These are phyloP conservation scores for Mycoemilia scoparia DNA, from an alignment of 192 early-diverging fungal species.

Conservation along the genomic window DNA sequence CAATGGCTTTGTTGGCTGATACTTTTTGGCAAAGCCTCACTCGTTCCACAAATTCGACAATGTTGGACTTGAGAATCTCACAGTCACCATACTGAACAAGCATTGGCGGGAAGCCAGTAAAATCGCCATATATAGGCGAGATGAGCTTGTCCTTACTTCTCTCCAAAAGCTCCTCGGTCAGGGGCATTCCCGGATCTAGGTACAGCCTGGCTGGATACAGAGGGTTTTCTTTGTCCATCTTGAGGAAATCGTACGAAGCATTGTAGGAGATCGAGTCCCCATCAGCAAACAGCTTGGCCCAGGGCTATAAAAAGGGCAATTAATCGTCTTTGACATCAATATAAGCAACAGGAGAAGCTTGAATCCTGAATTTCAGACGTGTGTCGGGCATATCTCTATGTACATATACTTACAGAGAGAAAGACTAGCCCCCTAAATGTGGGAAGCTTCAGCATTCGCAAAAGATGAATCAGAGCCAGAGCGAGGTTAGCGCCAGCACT, in stretches of 20 bases:
- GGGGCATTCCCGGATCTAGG: too few relatives aligned
- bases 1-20: too few relatives aligned
- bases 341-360: slow-evolving; percentile 6
- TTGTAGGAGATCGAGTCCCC: too few relatives aligned
- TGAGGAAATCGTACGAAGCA: too few relatives aligned
- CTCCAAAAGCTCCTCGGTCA: slow-evolving; percentile 3
- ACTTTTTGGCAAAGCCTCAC: too few relatives aligned
- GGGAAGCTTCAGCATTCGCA: background rate
- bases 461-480: slow-evolving; percentile 4
- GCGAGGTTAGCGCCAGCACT: slow-evolving; percentile 16
- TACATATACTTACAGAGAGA: slow-evolving; percentile 3
- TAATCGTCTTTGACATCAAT: slow-evolving; percentile 6
- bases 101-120: slow-evolving; percentile 15
- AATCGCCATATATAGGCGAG: slow-evolving; percentile 2
- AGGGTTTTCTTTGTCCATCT: too few relatives aligned
- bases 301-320: slow-evolving; percentile 10
- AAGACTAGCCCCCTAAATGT: slow-evolving; percentile 2
- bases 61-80: slow-evolving; percentile 9
- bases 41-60: slow-evolving; percentile 4
- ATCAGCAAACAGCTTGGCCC: slow-evolving; percentile 6
- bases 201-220: too few relatives aligned
- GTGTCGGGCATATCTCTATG: background rate
- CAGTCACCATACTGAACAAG: slow-evolving; percentile 6
- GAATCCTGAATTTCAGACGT: slow-evolving; percentile 2
- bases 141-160: slow-evolving; percentile 8